phyloP scores from a whole-genome alignment of 1,139 yeast genomes.

The Protomyces inundatus region DNA sequence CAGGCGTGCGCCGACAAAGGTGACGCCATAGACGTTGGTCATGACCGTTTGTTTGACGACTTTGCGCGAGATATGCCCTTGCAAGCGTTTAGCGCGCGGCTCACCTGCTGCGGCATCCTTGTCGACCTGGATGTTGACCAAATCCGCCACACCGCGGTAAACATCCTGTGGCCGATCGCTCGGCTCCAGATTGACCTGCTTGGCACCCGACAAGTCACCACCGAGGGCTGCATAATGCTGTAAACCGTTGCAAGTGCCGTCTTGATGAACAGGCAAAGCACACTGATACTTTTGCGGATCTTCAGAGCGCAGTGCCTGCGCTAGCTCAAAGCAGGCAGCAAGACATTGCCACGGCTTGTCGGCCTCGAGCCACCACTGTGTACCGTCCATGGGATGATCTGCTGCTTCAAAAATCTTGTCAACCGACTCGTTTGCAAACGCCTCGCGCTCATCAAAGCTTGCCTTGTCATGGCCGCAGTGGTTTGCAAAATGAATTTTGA shows the following conservation, averaged over 20 bases:
- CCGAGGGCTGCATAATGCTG: conserved; percentile 98
- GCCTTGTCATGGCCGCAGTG: conserved; percentile 83
- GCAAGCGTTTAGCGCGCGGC: conserved; percentile 49
- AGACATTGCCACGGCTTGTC: conserved; percentile 96
- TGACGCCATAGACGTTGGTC: conserved; percentile 98
- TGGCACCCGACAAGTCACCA: conserved; percentile 92
- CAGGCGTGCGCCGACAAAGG: conserved; percentile 84
- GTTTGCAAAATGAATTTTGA: conserved; percentile 85
- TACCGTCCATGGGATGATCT: conserved; percentile 55
- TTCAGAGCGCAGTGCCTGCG: conserved; percentile 60
- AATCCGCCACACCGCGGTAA: conserved; percentile 70
- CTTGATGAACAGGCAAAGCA: conserved; percentile 90
- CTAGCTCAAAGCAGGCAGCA: conserved; percentile 75
- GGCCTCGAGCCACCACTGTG: conserved; percentile 77
- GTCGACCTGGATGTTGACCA: conserved; percentile 55
- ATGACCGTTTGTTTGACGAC: conserved; percentile 95
- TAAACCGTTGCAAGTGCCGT: conserved; percentile 95
- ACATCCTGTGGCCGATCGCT: conserved; percentile 87
- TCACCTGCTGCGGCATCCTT: conserved; percentile 56
- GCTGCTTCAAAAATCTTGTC: conserved; percentile 64
- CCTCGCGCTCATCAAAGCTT: conserved; percentile 66
- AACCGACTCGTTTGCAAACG: conserved; percentile 64
- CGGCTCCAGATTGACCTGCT: conserved; percentile 81
- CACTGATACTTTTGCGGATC: conserved; percentile 74
- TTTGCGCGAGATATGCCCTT: conserved; percentile 70